These are phyloP conservation scores for Coemansia sp. DNA, from an alignment of 192 early-diverging fungal species.

Conservation along the genomic window DNA sequence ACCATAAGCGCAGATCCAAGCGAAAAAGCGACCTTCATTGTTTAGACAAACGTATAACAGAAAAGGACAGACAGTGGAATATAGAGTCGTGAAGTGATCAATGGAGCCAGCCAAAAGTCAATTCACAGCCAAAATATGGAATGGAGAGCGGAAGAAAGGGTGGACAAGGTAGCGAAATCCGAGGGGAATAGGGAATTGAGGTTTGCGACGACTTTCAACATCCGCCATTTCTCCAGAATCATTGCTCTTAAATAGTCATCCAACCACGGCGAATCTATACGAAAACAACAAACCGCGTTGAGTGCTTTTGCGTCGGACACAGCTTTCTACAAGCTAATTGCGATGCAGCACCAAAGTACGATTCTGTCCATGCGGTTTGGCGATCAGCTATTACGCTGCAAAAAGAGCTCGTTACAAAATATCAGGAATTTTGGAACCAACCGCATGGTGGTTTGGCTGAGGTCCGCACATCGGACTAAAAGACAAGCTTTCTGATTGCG, in stretches of 20 bases:
- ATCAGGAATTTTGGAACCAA: neutral
- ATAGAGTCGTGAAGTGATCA: constrained; percentile 5
- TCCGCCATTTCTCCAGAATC: neutral
- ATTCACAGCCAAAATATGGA: constrained; percentile 5
- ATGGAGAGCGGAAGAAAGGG: neutral
- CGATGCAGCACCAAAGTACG: neutral
- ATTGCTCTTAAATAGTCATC: neutral
- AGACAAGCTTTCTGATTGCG: neutral
- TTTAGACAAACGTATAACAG: neutral
- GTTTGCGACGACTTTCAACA: constrained; percentile 3
- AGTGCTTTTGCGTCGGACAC: neutral
- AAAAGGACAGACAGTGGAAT: neutral
- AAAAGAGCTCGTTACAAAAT: neutral
- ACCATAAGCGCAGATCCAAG: constrained; percentile 10
- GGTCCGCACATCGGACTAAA: neutral
- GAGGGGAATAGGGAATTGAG: neutral
- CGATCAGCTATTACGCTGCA: constrained; percentile 5
- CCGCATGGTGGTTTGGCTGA: constrained; percentile 8
- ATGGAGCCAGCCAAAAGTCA: constrained; percentile 23
- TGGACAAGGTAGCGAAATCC: neutral
- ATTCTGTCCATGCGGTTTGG: neutral
- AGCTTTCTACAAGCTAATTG: neutral
- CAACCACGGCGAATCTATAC: neutral
- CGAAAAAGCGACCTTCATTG: constrained; percentile 12
- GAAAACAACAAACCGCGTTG: neutral